Base-by-base conservation (phyloP, 1,284 basidiomycete species). In the Cryptococcus sp. region DNA sequence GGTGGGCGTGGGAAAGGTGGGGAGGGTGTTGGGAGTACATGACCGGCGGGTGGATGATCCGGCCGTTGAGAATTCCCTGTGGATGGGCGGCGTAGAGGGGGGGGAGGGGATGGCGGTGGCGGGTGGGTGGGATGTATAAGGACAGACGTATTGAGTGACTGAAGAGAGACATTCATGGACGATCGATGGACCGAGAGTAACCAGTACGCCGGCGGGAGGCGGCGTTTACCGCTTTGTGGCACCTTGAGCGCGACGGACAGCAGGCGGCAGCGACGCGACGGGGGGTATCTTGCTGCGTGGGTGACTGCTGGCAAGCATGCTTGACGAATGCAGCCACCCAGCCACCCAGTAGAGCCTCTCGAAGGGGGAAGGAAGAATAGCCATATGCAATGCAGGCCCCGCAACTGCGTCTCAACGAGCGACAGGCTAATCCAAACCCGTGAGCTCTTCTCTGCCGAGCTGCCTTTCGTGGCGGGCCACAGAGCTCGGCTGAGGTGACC, bases 361-460 rank as follows among this genome's bases (percentile, higher is more conserved):
- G 28, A 33, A 33, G 28, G 28, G 28, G 9, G 28, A 33, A 33
- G 9, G 28, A 33, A 33, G n/a, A 47, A 9, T 52, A 46, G 8
- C 20, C 52, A 53, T 15, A 33, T 33, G 28, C 9, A 33, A 68
- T 68, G 66, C 66, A 68, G 45, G 66, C 66, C n/a, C 66, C 66
- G 20, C 57, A 62, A 18, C 54, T 68, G 66, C 69, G 70, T 37
- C 57, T 74, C 51, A 76, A 78, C 54, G 71, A 72, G 52, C 63
- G 71, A 28, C 67, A 72, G 42, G 56, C 66, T 6, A 70, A 77
- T 60, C 73, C 75, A 3, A 77, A 77, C 53, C 67, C 66, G 72
- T 75, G 18, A 35, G 62, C 24, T 18, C 20, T 44, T n/a, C n/a
- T n/a, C n/a, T n/a, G n/a, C n/a, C n/a, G n/a, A n/a, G n/a, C 42